Conservation (phyloP, 202 grass and related monocot genomes). For the Saccharum hybrid region DNA sequence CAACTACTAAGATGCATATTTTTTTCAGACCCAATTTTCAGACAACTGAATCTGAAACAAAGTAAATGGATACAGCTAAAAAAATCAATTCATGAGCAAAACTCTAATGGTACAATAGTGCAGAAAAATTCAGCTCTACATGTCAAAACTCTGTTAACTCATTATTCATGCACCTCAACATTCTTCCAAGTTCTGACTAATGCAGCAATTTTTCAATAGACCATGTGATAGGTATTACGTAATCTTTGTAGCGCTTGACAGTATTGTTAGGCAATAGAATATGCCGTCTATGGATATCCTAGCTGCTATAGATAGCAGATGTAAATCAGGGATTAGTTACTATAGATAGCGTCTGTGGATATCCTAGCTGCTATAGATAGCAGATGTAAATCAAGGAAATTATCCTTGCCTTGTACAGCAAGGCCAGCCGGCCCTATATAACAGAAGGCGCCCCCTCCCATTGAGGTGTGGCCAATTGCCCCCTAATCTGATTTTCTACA, state of each 20-base stretch:
- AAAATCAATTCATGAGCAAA: neutral
- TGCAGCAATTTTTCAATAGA: neutral
- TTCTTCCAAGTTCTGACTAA: neutral
- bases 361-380: no score
- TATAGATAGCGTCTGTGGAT: no score
- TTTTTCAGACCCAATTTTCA: conserved; percentile 11
- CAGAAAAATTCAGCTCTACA: neutral
- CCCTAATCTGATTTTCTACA: no score
- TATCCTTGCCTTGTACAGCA: no score
- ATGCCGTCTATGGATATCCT: no score
- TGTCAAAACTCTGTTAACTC: neutral
- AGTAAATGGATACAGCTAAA: neutral
- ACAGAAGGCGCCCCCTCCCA: no score
- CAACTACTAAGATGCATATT: neutral
- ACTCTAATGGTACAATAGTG: conserved; percentile 2
- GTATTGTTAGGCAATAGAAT: neutral
- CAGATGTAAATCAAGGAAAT: no score
- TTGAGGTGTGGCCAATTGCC: no score
- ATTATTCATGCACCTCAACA: neutral
- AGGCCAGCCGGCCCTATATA: no score
- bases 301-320: no score
- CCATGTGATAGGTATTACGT: neutral
- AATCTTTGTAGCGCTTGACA: neutral
- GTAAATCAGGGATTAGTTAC: no score
- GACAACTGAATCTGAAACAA: conserved; percentile 18